A percentile compares a stretch with the other conserved stretches of the same genome.
These are phyloP conservation scores for Arthromyces matolae DNA, from an alignment of 768 basidiomycete species.

Conservation along the genomic window DNA sequence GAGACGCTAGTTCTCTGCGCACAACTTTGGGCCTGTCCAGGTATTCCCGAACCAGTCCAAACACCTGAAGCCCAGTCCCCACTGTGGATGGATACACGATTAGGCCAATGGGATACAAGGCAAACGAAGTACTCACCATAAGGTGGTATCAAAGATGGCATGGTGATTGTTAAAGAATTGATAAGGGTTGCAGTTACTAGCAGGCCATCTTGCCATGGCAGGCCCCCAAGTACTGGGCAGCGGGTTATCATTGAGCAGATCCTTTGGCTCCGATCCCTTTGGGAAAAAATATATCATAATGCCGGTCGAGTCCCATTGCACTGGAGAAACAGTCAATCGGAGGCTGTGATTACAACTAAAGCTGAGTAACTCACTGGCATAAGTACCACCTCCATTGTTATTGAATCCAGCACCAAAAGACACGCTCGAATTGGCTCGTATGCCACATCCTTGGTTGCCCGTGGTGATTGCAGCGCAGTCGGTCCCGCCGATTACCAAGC, in stretches of 20 bases:
- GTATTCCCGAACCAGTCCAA: constrained; percentile 72
- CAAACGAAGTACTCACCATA: constrained; percentile 77
- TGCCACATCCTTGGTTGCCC: constrained; percentile 79
- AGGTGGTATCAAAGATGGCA: constrained; percentile 81
- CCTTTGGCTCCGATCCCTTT: constrained; percentile 66
- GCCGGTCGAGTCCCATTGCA: constrained; percentile 75
- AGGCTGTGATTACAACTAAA: constrained; percentile 1
- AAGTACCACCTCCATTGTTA: constrained; percentile 79
- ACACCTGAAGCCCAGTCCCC: constrained; percentile 87
- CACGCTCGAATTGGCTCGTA: constrained; percentile 53
- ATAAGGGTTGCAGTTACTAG: constrained; percentile 69
- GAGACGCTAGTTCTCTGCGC: constrained; percentile 77
- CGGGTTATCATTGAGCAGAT: constrained; percentile 72
- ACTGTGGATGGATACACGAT: too few species aligned
- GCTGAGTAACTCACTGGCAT: constrained; percentile 64
- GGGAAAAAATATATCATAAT: constrained; percentile 83
- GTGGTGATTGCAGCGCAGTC: constrained; percentile 71
- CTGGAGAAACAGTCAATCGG: constrained; percentile 27
- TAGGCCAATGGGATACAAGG: too few species aligned
- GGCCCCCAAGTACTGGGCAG: constrained; percentile 73
- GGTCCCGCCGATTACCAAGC: constrained; percentile 62
- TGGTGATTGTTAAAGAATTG: constrained; percentile 75
- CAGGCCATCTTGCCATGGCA: constrained; percentile 78
- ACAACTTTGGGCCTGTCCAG: constrained; percentile 85
- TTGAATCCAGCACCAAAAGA: constrained; percentile 90